These are phyloP conservation scores for Hymenotorrendiella dingleyae DNA, from an alignment of 2,329 filamentous ascomycete species.

Conservation along the genomic window DNA sequence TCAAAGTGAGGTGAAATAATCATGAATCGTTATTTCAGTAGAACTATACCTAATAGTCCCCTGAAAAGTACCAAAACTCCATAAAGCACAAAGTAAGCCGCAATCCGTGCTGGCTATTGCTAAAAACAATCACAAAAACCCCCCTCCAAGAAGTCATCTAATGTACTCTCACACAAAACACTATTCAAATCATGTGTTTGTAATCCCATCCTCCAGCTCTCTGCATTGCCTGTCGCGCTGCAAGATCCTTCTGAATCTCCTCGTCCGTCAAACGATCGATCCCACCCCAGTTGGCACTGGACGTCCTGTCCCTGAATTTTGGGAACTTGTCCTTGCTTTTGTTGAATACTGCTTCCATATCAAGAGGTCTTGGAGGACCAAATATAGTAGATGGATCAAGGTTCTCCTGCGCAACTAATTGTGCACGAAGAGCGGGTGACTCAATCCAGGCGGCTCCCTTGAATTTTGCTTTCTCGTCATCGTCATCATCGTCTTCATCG, in stretches of 20 bases:
- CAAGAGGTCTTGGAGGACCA: slow-evolving; percentile 78
- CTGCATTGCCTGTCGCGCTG: slow-evolving; percentile 71
- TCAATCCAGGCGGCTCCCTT: slow-evolving; percentile 79
- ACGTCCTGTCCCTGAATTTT: slow-evolving; percentile 85
- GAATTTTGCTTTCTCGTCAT: slow-evolving; percentile 46
- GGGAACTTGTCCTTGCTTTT: slow-evolving; percentile 80
- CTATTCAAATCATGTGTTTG: slow-evolving; percentile 28
- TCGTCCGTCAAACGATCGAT: slow-evolving; percentile 80
- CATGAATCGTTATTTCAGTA: no score
- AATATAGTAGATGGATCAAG: slow-evolving; percentile 84
- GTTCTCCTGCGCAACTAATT: slow-evolving; percentile 75
- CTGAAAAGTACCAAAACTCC: no score
- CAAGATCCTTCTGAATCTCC: slow-evolving; percentile 74
- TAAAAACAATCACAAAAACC: no score
- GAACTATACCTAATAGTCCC: no score
- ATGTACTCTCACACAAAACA: no score
- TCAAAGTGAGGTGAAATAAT: no score
- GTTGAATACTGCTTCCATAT: slow-evolving; percentile 95
- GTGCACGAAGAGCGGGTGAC: slow-evolving; percentile 70
- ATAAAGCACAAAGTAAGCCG: no score
- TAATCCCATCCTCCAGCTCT: slow-evolving; percentile 84
- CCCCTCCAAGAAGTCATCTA: no score
- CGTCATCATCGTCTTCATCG: slow-evolving; percentile 67
- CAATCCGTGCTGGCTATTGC: no score
- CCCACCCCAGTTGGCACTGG: slow-evolving; percentile 89